Evolutionary conservation across 306 rosid species (phyloP).

Genomic region (Fragaria vesca): DNA sequence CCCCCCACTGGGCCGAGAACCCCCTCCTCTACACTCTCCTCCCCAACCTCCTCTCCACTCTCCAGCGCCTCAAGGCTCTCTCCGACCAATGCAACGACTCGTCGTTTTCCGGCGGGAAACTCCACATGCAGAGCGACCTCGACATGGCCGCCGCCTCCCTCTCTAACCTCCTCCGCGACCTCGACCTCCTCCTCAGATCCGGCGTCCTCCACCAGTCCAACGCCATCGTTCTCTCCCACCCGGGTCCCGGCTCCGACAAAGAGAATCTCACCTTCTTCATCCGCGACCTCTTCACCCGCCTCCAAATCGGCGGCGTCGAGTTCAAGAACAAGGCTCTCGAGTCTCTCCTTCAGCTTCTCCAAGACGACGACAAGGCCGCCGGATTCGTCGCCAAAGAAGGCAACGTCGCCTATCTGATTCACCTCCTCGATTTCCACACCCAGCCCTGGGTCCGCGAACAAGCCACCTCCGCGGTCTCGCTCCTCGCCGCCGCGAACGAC

Average conservation of each 20-base stretch:
- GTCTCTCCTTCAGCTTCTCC: conserved; percentile 49
- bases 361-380: conserved; percentile 36
- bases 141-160: conserved; percentile 53
- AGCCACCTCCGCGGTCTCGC: conserved; percentile 38
- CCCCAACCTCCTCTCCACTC: conserved; percentile 52
- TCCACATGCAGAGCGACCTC: conserved; percentile 61
- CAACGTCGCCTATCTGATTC: conserved; percentile 41
- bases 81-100: conserved; percentile 38
- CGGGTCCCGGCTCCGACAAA: conserved; percentile 39
- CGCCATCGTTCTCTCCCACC: conserved; percentile 56
- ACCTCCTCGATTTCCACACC: conserved; percentile 43
- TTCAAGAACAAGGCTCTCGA: conserved; percentile 55
- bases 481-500: conserved; percentile 41
- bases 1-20: conserved; percentile 50
- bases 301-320: conserved; percentile 58
- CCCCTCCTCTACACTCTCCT: conserved; percentile 56
- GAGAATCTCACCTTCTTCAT: conserved; percentile 42
- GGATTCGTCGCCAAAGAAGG: conserved; percentile 38
- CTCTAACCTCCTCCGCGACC: conserved; percentile 44
- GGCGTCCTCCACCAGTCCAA: conserved; percentile 57
- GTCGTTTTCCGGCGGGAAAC: conserved; percentile 50
- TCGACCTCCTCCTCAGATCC: conserved; percentile 52
- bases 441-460: conserved; percentile 41
- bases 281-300: conserved; percentile 50
- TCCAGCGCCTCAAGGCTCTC: conserved; percentile 47